phyloP scores from a whole-genome alignment of 1,284 basidiomycete species.

The Xerocomus nothofagi region DNA sequence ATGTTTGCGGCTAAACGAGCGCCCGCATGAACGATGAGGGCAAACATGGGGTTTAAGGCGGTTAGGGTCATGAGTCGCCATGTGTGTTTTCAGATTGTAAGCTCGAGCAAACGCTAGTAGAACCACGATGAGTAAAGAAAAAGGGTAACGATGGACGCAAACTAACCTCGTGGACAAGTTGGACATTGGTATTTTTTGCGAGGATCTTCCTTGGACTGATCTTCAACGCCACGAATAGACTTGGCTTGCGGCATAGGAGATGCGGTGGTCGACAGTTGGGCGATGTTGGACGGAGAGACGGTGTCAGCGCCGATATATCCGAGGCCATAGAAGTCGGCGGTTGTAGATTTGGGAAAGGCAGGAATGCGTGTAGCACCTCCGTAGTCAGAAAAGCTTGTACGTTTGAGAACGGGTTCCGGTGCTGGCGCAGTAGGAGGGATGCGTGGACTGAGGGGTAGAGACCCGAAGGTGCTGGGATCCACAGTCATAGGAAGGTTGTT shows the following conservation, averaged over 20 bases:
- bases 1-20: conserved; percentile 88
- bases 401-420: conserved; percentile 39
- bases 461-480: conserved; percentile 55
- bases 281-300: conserved; percentile 57
- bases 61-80: conserved; percentile 87
- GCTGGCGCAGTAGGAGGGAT: conserved; percentile 45
- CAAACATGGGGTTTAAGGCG: conserved; percentile 83
- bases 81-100: conserved; percentile 88
- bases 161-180: conserved; percentile 66
- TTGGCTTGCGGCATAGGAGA: conserved; percentile 43
- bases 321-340: conserved; percentile 57
- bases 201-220: conserved; percentile 54
- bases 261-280: conserved; percentile 47
- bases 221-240: conserved; percentile 38
- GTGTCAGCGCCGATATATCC: conserved; percentile 38
- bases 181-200: conserved; percentile 76
- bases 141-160: background rate
- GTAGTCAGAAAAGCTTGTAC: conserved; percentile 66
- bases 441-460: conserved; percentile 60
- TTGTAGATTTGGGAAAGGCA: conserved; percentile 41
- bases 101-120: conserved; percentile 79
- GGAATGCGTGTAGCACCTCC: conserved; percentile 48
- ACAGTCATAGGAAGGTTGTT: conserved; percentile 42
- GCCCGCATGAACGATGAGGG: conserved; percentile 75
- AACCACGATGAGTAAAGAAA: conserved; percentile 1